phyloP scores from a whole-genome alignment of 202 grass and related monocot species.

The Panicum hallii region DNA sequence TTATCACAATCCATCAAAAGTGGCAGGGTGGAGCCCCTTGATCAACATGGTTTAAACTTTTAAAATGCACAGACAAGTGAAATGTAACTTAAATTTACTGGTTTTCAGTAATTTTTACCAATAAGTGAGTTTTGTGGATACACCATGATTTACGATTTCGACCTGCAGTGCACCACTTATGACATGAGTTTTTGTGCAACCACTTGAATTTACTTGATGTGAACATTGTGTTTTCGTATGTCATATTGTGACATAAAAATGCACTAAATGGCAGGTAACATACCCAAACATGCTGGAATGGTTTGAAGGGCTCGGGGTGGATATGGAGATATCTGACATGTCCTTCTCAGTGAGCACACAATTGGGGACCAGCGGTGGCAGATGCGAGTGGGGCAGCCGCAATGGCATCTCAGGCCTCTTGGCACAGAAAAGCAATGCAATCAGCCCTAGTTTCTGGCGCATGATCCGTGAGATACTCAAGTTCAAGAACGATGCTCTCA shows the following conservation, averaged over 20 bases:
- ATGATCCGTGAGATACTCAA: slow-evolving; percentile 78
- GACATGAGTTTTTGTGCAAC: neutral
- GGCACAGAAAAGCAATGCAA: slow-evolving; percentile 72
- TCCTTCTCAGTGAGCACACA: slow-evolving; percentile 78
- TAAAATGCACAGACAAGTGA: neutral
- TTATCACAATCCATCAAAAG: neutral
- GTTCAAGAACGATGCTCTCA: slow-evolving; percentile 71
- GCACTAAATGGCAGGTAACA: slow-evolving; percentile 59
- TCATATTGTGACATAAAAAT: neutral
- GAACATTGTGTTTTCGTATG: neutral
- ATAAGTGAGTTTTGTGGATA: neutral
- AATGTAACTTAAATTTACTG: neutral
- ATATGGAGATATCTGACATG: slow-evolving; percentile 92
- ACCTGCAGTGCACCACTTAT: neutral
- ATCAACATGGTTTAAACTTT: neutral
- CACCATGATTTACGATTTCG: neutral
- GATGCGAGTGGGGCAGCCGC: slow-evolving; percentile 85
- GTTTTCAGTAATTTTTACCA: neutral
- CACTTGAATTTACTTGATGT: neutral
- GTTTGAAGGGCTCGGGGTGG: slow-evolving; percentile 77
- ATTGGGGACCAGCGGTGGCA: slow-evolving; percentile 43
- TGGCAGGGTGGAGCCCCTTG: neutral
- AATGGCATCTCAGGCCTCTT: slow-evolving; percentile 74
- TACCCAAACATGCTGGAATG: slow-evolving; percentile 98
- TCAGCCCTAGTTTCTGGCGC: slow-evolving; percentile 77